Base-by-base conservation (phyloP, 495 filamentous ascomycete species). In the Aspergillus coremiiformis region DNA sequence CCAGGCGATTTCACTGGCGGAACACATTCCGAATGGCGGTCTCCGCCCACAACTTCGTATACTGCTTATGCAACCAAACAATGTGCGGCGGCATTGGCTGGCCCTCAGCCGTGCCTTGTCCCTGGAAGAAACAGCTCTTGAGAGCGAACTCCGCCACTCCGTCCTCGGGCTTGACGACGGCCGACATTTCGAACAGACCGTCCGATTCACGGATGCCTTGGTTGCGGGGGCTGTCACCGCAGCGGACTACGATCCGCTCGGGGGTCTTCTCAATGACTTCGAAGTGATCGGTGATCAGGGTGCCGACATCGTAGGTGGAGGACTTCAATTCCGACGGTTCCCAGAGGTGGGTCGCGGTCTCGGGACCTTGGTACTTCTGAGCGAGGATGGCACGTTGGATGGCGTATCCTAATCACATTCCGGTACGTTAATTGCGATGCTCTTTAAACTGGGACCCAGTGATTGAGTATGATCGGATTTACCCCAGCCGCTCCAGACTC, bases 281-380 rank as follows among this genome's bases (percentile, higher is more conserved):
- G 64, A 90, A 89, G 66, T 90, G 85, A 61, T 90, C 85, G 22
- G 82, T 85, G 58, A 88, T 78, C 24, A 78, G 63, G 19, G 84
- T 84, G 22, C 84, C 84, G 32, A 76, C 66, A 22, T 82, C 75
- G 63, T 85, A 90, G 29, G 53, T 69, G 24, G 72, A 78, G 15
- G 58, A 44, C 19, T 72, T 59, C 1, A 90, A 73, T 32, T 83
- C 78, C 6, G 70, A 61, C 20, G 62, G 68, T 5, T 73, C 69
- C 86, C 86, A 89, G 19, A 89, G 78, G 54, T 87, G 78, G 47
- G 66, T 51, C 21, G 79, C 71, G 6, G 84, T 86, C n/a, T 77
- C 77, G 3, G 81, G 71, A 32, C 66, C 66, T 42, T 80, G 72
- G 66, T 85, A 84, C 60, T 86, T 86, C 35, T 74, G 73, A 39